These are phyloP conservation scores for Xylogone sp. DNA, from an alignment of 2,329 filamentous ascomycete genomes.

Conservation along the genomic window DNA sequence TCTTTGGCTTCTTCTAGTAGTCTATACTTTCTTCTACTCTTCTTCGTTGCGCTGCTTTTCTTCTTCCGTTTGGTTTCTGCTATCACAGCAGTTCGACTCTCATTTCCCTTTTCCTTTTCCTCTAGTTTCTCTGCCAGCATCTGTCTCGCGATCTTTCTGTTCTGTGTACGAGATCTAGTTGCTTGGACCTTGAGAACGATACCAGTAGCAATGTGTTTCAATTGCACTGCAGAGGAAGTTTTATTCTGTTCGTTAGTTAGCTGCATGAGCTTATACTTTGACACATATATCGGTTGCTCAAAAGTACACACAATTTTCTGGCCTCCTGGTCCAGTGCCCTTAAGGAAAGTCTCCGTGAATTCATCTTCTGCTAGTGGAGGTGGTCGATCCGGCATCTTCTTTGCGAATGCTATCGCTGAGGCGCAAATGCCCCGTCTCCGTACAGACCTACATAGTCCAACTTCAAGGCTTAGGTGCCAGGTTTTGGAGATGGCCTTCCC, in stretches of 20 bases:
- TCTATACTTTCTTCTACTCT: slow-evolving; percentile 76
- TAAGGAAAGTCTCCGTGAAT: slow-evolving; percentile 81
- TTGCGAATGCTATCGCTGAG: slow-evolving; percentile 29
- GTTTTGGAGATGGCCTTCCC: slow-evolving; percentile 11
- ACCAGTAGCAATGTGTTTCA: slow-evolving; percentile 85
- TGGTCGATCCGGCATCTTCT: slow-evolving; percentile 72
- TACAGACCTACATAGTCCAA: slow-evolving; percentile 2
- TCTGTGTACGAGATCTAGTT: slow-evolving; percentile 81
- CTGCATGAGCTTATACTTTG: not conserved
- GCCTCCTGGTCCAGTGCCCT: slow-evolving; percentile 87
- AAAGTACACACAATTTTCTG: slow-evolving; percentile 75
- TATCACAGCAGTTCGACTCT: slow-evolving; percentile 63
- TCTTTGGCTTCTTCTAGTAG: slow-evolving; percentile 39
- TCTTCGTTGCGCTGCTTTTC: slow-evolving; percentile 75
- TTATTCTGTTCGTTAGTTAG: slow-evolving; percentile 65
- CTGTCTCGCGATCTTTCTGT: slow-evolving; percentile 77
- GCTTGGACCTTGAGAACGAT: slow-evolving; percentile 93
- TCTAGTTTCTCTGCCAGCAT: slow-evolving; percentile 59
- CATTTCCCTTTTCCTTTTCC: slow-evolving; percentile 64
- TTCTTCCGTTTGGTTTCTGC: slow-evolving; percentile 60
- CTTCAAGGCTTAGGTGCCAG: slow-evolving; percentile 10
- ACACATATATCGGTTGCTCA: slow-evolving; percentile 2
- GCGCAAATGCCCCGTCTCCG: slow-evolving; percentile 10
- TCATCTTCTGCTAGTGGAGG: slow-evolving; percentile 71
- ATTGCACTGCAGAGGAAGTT: slow-evolving; percentile 90